Evolutionary conservation across 2,329 filamentous ascomycete species (phyloP), one percentile per base, ranked within the genome.

Genomic region (Didymella glomerata): DNA sequence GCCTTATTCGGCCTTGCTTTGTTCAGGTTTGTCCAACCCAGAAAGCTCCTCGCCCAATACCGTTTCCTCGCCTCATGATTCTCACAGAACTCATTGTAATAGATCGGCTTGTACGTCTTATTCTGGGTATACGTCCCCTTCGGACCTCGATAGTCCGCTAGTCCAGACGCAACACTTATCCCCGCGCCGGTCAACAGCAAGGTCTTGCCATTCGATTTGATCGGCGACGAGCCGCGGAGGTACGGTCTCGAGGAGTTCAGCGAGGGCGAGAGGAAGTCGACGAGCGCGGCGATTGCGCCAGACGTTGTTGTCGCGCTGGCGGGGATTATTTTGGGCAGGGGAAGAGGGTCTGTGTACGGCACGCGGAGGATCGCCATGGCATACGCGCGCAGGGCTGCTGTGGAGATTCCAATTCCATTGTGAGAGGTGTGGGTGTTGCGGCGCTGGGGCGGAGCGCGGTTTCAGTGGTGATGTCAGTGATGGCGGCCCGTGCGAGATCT

Each of bases 91-190:
- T 99, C 95, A 76, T 92, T 88, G 77, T 91, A 93, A 80, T 96
- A 99, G 66, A 97, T 96, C 30, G 94, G 95, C 2, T 91, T 87
- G 74, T 96, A 97, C 14, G 86, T 87, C 80, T 91, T 92, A 80
- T 98, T 98, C 71, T 95, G 84, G 42, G 92, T 89, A 75, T 99
- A 99, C 9, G 94, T 98, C 61, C 95, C 95, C 65, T 93, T 91
- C 49, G 86, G 84, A 20, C 95, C 95, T 54, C 95, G 85, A 77
- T 99, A 99, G 78, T 99, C 95, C 28, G 94, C 90, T 30, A 99
- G 84, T 0, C 95, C 95, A 11, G 92, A 97, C 4, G 93, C 91
- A 9, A 98, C 94, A 1, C 92, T 97, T 49, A 99, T 90, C 2
- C 95, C 95, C 2, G 95, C 95, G 11, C 95, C 95, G 0, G 93